Percentiles rank a stretch among this genome's conserved stretches.
Conservation (phyloP, 106 monocot species). For the Dendrobium catenatum region DNA sequence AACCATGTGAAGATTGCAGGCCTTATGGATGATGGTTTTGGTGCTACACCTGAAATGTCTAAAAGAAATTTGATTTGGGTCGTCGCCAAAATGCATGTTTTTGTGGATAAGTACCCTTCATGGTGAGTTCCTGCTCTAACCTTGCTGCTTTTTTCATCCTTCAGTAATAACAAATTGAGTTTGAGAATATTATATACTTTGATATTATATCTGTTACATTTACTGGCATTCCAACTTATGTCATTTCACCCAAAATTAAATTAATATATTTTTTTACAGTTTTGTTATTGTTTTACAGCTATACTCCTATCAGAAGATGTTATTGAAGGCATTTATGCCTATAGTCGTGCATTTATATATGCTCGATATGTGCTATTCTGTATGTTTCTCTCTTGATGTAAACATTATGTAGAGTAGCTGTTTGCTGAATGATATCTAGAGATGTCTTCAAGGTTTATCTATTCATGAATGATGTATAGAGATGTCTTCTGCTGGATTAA, state of each 20-base stretch:
- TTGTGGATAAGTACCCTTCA: constrained; percentile 52
- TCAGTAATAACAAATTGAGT: neutral
- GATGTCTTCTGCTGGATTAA: too few species aligned
- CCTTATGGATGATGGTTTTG: constrained; percentile 83
- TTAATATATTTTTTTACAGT: neutral
- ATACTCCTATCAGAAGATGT: too few species aligned
- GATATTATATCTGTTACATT: too few species aligned
- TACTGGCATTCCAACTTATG: neutral
- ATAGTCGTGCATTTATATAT: too few species aligned
- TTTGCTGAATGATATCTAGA: too few species aligned
- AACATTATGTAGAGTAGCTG: too few species aligned
- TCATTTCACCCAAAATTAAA: neutral
- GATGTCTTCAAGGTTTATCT: too few species aligned
- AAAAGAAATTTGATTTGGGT: constrained; percentile 81
- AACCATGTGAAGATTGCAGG: constrained; percentile 76
- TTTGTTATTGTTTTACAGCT: too few species aligned
- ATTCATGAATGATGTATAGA: too few species aligned
- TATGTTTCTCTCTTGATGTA: too few species aligned
- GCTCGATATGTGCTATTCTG: too few species aligned
- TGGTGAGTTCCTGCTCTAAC: constrained; percentile 25
- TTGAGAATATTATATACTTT: neutral
- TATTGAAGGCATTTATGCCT: too few species aligned
- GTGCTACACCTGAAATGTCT: constrained; percentile 85
- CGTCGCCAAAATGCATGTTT: constrained; percentile 28
- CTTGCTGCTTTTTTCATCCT: neutral